Evolutionary conservation across 2,329 filamentous ascomycete genomes (phyloP).

Genomic region (Cylindrodendrum hubeiense): DNA sequence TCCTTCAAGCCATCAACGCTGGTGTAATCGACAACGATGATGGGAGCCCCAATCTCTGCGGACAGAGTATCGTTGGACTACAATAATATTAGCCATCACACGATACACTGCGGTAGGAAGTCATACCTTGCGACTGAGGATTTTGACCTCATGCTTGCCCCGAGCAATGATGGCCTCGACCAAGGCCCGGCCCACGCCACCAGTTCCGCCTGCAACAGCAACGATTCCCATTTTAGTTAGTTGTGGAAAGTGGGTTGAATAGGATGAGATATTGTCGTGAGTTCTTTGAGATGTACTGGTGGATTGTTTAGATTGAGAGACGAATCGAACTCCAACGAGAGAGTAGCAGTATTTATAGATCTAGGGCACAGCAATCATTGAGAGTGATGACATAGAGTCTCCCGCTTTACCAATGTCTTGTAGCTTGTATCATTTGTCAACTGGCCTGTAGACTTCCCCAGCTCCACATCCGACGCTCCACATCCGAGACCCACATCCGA

Average conservation of each 20-base stretch:
- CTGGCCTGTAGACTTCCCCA: no score
- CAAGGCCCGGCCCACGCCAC: slow-evolving; percentile 7
- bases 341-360: no score
- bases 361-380: no score
- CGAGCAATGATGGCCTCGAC: slow-evolving; percentile 9
- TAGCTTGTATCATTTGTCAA: no score
- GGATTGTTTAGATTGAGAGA: no score
- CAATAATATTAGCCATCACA: background rate
- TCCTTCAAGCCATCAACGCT: background rate
- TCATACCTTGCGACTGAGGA: slow-evolving; percentile 4
- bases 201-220: background rate
- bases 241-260: background rate
- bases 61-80: background rate
- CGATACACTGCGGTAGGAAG: background rate
- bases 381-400: no score
- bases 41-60: background rate
- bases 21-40: slow-evolving; percentile 5
- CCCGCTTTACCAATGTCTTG: no score
- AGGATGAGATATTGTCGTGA: background rate
- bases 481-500: no score
- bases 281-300: no score
- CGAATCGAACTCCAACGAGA: no score
- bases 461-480: no score
- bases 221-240: slow-evolving; percentile 1
- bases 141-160: slow-evolving; percentile 8